phyloP scores from a whole-genome alignment of 108 stramenopile species.

The Nannochloropsis salina region DNA sequence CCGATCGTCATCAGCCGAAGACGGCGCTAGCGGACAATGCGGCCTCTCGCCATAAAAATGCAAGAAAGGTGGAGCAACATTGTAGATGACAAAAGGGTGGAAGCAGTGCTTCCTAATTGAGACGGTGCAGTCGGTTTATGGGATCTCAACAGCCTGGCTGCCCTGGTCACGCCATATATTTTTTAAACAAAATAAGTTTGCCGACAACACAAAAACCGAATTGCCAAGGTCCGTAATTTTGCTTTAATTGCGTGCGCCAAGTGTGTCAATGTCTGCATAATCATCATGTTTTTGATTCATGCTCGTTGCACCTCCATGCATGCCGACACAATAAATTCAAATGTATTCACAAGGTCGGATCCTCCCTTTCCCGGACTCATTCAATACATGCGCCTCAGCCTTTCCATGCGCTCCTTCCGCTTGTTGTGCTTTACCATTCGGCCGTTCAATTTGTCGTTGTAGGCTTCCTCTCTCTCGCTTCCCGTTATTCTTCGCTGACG shows the following conservation, averaged over 20 bases:
- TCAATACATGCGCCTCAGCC: neutral
- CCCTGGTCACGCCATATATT: no score
- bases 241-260: no score
- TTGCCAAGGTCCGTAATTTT: no score
- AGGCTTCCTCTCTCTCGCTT: neutral
- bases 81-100: neutral
- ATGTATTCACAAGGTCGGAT: neutral
- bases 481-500: neutral
- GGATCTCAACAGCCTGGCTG: no score
- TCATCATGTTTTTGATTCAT: no score
- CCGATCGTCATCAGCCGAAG: conserved; percentile 1
- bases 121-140: no score
- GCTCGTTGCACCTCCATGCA: no score
- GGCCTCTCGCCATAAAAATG: neutral
- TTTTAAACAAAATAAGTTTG: no score
- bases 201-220: no score
- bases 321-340: neutral
- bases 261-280: no score
- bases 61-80: neutral
- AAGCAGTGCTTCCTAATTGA: neutral
- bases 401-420: neutral
- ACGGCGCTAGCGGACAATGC: neutral
- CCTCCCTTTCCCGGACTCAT: neutral
- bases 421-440: conserved; percentile 15
- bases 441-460: conserved; percentile 4